A percentile compares a stretch with the other conserved stretches of the same genome.
Evolutionary conservation across 257 asterid species (phyloP).

Genomic region (Jasminum sambac): DNA sequence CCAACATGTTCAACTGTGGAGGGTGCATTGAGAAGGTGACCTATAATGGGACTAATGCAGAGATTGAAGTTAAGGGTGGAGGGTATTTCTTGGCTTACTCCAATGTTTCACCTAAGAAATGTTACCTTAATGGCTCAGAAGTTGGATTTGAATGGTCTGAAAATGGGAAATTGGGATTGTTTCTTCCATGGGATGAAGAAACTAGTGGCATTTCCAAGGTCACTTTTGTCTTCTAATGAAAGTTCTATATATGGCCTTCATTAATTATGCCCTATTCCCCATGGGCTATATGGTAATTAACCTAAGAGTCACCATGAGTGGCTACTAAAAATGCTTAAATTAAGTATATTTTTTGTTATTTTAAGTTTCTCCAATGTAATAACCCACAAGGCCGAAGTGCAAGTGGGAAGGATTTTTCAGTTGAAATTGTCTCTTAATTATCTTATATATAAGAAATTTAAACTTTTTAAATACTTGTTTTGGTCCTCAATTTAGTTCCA

Average conservation of each 20-base stretch:
- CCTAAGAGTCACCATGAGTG: constrained; percentile 15
- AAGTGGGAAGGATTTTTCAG: not conserved
- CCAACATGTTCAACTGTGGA: constrained; percentile 36
- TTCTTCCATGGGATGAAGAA: constrained; percentile 33
- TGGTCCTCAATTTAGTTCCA: too few relatives aligned
- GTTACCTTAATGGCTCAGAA: constrained; percentile 31
- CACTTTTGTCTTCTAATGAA: constrained; percentile 22
- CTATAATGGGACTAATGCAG: constrained; percentile 6
- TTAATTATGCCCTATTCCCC: too few relatives aligned
- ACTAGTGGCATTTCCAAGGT: constrained; percentile 29
- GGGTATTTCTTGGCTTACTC: constrained; percentile 30
- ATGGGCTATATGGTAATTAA: not conserved
- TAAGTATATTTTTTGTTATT: not conserved
- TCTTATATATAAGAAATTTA: not conserved
- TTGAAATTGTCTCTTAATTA: not conserved
- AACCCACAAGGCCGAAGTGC: not conserved
- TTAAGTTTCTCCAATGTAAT: not conserved
- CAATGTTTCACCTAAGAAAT: constrained; percentile 26
- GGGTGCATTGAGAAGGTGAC: constrained; percentile 20
- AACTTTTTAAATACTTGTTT: too few relatives aligned
- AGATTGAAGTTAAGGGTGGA: constrained; percentile 25
- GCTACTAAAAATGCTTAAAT: not conserved
- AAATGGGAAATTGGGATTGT: constrained; percentile 29
- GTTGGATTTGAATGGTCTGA: constrained; percentile 33
- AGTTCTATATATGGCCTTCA: not conserved